These are phyloP conservation scores for Cubamyces sp. DNA, from an alignment of 768 basidiomycete species.

Conservation along the genomic window DNA sequence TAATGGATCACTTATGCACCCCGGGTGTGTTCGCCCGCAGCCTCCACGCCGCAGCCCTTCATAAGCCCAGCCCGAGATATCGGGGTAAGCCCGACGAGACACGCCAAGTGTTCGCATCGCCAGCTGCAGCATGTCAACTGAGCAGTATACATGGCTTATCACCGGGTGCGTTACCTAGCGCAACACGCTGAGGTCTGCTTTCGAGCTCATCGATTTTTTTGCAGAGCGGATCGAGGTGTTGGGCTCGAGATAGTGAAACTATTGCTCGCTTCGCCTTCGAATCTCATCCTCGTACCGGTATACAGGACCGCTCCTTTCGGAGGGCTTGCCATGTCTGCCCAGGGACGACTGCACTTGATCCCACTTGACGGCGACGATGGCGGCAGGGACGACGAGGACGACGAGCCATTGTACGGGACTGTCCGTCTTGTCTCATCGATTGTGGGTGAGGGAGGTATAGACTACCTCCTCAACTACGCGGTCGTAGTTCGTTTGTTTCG, in stretches of 20 bases:
- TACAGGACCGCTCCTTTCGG: slow-evolving; percentile 26
- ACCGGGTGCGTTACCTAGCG: slow-evolving; percentile 23
- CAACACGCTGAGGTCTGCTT: too few relatives aligned
- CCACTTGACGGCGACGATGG: slow-evolving; percentile 37
- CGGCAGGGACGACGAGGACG: slow-evolving; percentile 22
- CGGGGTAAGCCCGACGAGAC: too few relatives aligned
- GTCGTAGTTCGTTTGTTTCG: slow-evolving; percentile 29
- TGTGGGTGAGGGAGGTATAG: slow-evolving; percentile 36
- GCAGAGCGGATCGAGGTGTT: slow-evolving; percentile 26
- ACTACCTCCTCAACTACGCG: slow-evolving; percentile 46
- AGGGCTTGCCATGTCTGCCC: slow-evolving; percentile 27
- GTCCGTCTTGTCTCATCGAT: slow-evolving; percentile 28
- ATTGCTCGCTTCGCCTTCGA: slow-evolving; percentile 27
- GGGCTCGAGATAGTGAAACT: slow-evolving; percentile 35
- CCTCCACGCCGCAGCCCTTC: too few relatives aligned
- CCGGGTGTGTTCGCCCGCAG: too few relatives aligned
- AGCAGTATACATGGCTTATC: slow-evolving; percentile 29
- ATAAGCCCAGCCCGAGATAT: too few relatives aligned
- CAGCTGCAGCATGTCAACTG: too few relatives aligned
- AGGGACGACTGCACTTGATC: slow-evolving; percentile 39
- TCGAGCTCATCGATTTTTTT: not conserved
- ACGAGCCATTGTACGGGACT: slow-evolving; percentile 32
- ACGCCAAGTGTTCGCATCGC: too few relatives aligned
- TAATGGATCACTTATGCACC: too few relatives aligned
- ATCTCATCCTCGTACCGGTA: slow-evolving; percentile 37